Base-by-base conservation (phyloP, 805 yeast genomes). In the Lachancea fermentati region DNA sequence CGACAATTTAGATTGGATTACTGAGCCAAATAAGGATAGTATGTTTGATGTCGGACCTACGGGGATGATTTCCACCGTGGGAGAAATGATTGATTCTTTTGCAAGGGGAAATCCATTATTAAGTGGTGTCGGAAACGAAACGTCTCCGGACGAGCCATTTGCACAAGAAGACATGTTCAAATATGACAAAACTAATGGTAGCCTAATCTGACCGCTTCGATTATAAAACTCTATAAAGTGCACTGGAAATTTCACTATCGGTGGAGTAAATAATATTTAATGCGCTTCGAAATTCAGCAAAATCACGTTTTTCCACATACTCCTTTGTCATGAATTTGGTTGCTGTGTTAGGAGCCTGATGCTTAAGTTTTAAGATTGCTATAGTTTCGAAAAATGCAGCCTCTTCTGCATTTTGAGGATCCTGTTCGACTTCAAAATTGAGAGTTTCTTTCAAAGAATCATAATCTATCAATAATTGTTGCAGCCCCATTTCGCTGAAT, bases 41-140 rank as follows among this genome's bases (percentile, higher is more conserved):
- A 34, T 68, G 3, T 65, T 68, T 43, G 69, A 64, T 59, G 81
- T 79, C 29, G 89, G 89, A 0, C 85, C 88, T 0, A 77, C 89
- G 0, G 88, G 89, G 0, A 65, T 81, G 67, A 63, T 82, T 15
- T 71, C 79, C 16, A 79, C 83, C 14, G 73, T 81, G 4, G 73
- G 80, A 31, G 86, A 79, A 42, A 65, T 74, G 63, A 63, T 77
- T 29, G 78, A 73, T 12, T 67, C 63, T 37, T 62, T 76, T 39
- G 62, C 60, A 4, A 65, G 56, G 36, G 31, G 35, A 16, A 40
- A 30, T 7, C 24, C 24, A 3, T 9, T 39, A 13, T 15, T 49
- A n/a, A 28, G 30, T 5, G 43, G 31, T 11, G 17, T 22, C 8
- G 30, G 33, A 4, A 49, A 33, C 26, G 11, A 8, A 14, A 22